Evolutionary conservation across 805 yeast genomes (phyloP), one percentile per base, ranked within the genome.

Genomic region (Yamadazyma akitaensis): DNA sequence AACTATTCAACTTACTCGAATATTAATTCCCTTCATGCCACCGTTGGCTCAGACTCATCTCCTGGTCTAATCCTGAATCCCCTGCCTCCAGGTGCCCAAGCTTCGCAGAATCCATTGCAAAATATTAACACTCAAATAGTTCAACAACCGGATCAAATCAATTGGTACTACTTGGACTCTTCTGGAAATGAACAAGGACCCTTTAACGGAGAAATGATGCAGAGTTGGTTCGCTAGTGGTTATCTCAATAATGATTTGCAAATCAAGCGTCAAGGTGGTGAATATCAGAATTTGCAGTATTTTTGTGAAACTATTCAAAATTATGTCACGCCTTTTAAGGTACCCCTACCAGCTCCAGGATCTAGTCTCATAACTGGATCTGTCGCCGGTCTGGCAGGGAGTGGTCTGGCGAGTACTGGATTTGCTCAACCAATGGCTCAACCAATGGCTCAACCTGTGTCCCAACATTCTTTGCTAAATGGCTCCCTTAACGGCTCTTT

Each of bases 101-200:
- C 13, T 5, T 41, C 43, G 12, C 31, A 6, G 24, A 24, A n/a
- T 14, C 42, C 36, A 5, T 24, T 21, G 19, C 39, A 18, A n/a
- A 16, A 11, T 9, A 21, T 11, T 19, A 18, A 17, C 13, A 21
- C 28, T 31, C 32, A 31, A n/a, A 11, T 17, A 13, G 9, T 32
- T 6, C 25, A 31, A 19, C 38, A 14, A 14, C 47, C 51, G 12
- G 42, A 38, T 25, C 62, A 70, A 43, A 72, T 82, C 53, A 67
- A 73, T 41, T 88, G 96, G 96, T 67, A 67, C 48, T 88, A 88
- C 61, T 66, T 83, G 45, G 96, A 88, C 61, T 81, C 88, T 0
- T 62, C 73, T 35, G 88, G 86, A 4, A 73, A 65, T 42, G 82
- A 80, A 51, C 96, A 88, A 60, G 96, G 96, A 18, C 96, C 96